Evolutionary conservation across 331 rosid species (phyloP).

Genomic region (Malus hybrid): DNA sequence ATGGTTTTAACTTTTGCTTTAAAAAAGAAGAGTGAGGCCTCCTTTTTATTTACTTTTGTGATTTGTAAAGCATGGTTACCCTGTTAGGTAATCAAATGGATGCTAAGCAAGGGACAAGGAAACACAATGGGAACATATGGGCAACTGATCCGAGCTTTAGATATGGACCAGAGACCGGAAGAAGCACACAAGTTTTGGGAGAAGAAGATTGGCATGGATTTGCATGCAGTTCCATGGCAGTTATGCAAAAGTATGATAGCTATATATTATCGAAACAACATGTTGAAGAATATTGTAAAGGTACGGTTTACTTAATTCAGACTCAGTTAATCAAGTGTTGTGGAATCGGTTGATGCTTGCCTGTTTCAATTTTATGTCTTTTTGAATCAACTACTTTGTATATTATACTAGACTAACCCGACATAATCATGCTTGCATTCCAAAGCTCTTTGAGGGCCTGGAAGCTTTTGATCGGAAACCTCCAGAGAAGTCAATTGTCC

Average conservation of each 20-base stretch:
- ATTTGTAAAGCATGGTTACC: neutral
- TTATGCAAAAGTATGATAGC: slow-evolving; percentile 70
- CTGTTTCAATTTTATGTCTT: neutral
- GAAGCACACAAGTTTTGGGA: slow-evolving; percentile 85
- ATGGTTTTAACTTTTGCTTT: neutral
- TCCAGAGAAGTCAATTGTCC: slow-evolving; percentile 60
- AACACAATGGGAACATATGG: slow-evolving; percentile 72
- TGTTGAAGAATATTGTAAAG: slow-evolving; percentile 50
- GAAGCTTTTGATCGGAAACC: slow-evolving; percentile 91
- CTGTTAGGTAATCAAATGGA: slow-evolving; percentile 74
- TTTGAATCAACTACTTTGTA: neutral
- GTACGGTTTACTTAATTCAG: slow-evolving; percentile 25
- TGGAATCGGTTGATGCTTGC: neutral
- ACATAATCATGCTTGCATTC: slow-evolving; percentile 21
- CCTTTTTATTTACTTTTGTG: neutral
- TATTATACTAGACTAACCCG: slow-evolving; percentile 1
- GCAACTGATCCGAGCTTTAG: slow-evolving; percentile 66
- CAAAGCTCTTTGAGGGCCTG: slow-evolving; percentile 76
- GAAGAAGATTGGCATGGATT: slow-evolving; percentile 55
- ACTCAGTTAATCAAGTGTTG: neutral
- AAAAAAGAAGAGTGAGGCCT: neutral
- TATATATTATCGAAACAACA: slow-evolving; percentile 62
- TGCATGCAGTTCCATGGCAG: slow-evolving; percentile 89
- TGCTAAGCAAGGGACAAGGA: slow-evolving; percentile 92
- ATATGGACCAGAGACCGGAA: slow-evolving; percentile 74